Conservation (phyloP, 2,329 filamentous ascomycete species). For the Phialophora expanda region DNA sequence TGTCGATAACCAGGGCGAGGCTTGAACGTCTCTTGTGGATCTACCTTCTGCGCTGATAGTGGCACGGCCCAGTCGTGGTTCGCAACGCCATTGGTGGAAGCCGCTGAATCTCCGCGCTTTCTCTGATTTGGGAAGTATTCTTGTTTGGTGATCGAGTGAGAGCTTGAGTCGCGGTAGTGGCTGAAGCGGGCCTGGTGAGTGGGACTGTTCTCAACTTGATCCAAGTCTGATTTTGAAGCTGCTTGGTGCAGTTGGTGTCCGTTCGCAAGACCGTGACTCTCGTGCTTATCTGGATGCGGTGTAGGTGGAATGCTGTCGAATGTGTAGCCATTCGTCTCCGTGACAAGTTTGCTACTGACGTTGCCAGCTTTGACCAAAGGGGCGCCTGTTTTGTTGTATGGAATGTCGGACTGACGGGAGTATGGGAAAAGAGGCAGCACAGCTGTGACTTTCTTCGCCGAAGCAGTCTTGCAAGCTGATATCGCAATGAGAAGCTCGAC, state of each 20-base stretch:
- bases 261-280: constrained; percentile 68
- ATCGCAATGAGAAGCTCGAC: constrained; percentile 98
- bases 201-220: constrained; percentile 58
- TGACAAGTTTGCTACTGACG: constrained; percentile 44
- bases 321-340: constrained; percentile 65
- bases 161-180: constrained; percentile 46
- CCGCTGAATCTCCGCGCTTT: constrained; percentile 33
- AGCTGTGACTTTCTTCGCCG: constrained; percentile 88
- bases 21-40: constrained; percentile 65
- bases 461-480: constrained; percentile 95
- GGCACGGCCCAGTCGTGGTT: constrained; percentile 60
- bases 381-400: constrained; percentile 93
- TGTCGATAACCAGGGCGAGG: constrained; percentile 94
- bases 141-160: constrained; percentile 42
- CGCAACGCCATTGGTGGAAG: constrained; percentile 56
- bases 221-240: constrained; percentile 70
- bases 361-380: constrained; percentile 74
- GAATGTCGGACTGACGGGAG: constrained; percentile 92
- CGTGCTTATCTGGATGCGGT: constrained; percentile 73
- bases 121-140: constrained; percentile 44
- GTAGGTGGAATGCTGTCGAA: constrained; percentile 93
- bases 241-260: constrained; percentile 74
- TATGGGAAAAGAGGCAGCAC: constrained; percentile 96
- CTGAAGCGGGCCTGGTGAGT: constrained; percentile 50
- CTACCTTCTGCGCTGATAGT: constrained; percentile 14